phyloP scores from a whole-genome alignment of 139 green algal genomes.

The Zygnema cylindricum region DNA sequence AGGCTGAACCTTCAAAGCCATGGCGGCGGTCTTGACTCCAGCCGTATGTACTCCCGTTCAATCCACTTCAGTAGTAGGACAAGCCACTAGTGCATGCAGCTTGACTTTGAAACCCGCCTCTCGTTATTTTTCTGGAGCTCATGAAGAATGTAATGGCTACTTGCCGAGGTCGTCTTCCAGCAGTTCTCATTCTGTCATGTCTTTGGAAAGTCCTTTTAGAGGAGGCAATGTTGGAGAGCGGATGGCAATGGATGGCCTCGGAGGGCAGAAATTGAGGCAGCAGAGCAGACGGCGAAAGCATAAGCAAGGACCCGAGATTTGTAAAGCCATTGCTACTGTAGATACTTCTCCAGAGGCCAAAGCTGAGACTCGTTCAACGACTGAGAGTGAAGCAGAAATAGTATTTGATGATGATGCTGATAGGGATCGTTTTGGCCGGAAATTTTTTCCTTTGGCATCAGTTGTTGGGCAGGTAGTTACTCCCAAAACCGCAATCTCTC shows the following conservation, averaged over 20 bases:
- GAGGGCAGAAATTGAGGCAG: not conserved
- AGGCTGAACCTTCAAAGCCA: too few species aligned
- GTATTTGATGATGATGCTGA: not conserved
- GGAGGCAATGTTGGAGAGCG: not conserved
- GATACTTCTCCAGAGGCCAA: not conserved
- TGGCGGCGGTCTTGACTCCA: too few species aligned
- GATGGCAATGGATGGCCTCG: not conserved
- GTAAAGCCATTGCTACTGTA: not conserved
- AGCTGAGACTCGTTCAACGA: not conserved
- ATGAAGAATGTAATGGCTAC: not conserved
- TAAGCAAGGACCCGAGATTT: not conserved
- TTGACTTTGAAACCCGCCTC: too few species aligned
- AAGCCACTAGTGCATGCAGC: too few species aligned
- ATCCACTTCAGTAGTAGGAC: too few species aligned
- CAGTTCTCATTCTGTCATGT: not conserved
- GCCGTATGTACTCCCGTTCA: too few species aligned
- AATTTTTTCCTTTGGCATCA: constrained; percentile 44
- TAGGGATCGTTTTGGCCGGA: constrained; percentile 27
- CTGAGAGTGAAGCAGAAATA: not conserved
- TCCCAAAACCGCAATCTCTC: too few species aligned
- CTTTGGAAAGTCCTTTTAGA: not conserved
- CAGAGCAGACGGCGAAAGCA: not conserved
- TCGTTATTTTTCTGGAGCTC: not conserved
- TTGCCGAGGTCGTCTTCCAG: not conserved
- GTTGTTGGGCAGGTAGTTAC: constrained; percentile 36